A percentile compares a stretch with the other conserved stretches of the same genome.
Conservation (phyloP, 805 yeast genomes). For the Saccharomyces eubayanus region DNA sequence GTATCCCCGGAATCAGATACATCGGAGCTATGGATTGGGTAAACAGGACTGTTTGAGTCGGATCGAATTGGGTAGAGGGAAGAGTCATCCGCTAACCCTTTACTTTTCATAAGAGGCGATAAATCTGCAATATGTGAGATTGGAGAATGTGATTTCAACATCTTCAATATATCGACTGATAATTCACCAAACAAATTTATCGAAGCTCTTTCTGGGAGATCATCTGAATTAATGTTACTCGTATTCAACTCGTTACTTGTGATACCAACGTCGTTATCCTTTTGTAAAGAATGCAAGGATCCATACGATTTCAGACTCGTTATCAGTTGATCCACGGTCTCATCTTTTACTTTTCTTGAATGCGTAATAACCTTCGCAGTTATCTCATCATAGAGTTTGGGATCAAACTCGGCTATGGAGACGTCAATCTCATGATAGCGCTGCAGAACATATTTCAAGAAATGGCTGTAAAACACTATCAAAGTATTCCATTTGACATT, state of each 20-base stretch:
- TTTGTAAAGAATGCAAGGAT: slow-evolving; percentile 48
- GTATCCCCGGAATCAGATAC: not conserved
- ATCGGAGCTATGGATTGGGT: not conserved
- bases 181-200: slow-evolving; percentile 6
- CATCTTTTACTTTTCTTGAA: slow-evolving; percentile 11
- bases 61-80: not conserved
- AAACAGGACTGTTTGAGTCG: not conserved
- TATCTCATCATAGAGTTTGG: slow-evolving; percentile 6
- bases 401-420: not conserved
- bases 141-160: slow-evolving; percentile 5
- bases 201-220: not conserved
- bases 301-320: slow-evolving; percentile 9
- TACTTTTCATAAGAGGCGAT: not conserved
- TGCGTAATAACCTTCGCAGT: slow-evolving; percentile 7
- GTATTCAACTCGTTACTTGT: not conserved
- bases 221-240: not conserved
- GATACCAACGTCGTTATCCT: slow-evolving; percentile 41
- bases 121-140: not conserved
- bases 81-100: not conserved
- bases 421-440: slow-evolving; percentile 6
- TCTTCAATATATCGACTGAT: slow-evolving; percentile 5
- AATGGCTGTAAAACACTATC: slow-evolving; percentile 18
- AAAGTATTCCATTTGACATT: slow-evolving; percentile 24
- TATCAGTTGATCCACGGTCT: slow-evolving; percentile 10
- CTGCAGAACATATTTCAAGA: slow-evolving; percentile 12